A percentile compares a stretch with the other conserved stretches of the same genome.
Conservation (phyloP, 352 stramenopile species). For the Phytophthora sp. region DNA sequence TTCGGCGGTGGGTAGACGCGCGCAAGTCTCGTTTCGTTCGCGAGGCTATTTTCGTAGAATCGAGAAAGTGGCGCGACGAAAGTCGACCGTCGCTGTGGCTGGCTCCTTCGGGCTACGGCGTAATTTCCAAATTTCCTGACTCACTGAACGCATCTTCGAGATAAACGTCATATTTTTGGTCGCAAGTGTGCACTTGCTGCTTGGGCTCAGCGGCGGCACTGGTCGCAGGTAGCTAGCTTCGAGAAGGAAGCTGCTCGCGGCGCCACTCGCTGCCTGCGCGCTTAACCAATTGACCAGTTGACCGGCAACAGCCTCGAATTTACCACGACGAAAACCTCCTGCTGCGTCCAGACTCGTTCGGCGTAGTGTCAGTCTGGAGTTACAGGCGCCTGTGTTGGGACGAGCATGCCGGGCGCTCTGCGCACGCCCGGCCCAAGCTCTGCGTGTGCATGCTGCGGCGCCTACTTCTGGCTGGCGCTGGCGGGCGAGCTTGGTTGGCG, state of each 20-base stretch:
- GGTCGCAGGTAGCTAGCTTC: background rate
- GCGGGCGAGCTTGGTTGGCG: background rate
- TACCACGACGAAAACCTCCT: too few relatives aligned
- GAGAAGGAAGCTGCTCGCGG: background rate
- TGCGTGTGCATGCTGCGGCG: conserved; percentile 14
- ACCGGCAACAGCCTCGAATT: too few relatives aligned
- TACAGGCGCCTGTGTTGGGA: background rate
- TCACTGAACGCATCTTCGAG: background rate
- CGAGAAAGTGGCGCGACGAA: background rate
- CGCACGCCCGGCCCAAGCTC: background rate
- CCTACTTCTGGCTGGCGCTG: background rate
- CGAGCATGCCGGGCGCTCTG: too few relatives aligned
- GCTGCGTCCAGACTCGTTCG: too few relatives aligned
- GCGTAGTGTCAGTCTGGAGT: background rate
- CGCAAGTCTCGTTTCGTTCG: conserved; percentile 19
- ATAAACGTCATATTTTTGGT: conserved; percentile 6
- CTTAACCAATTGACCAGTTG: too few relatives aligned
- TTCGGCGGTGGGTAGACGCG: conserved; percentile 3
- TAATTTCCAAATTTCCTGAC: too few relatives aligned
- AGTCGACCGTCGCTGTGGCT: background rate
- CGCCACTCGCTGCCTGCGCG: too few relatives aligned
- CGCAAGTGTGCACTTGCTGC: background rate
- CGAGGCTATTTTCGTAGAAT: background rate
- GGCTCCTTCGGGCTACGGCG: too few relatives aligned
- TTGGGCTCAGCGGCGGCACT: background rate